phyloP scores from a whole-genome alignment of 2,329 filamentous ascomycete genomes.

The Aspergillus ochraceus region DNA sequence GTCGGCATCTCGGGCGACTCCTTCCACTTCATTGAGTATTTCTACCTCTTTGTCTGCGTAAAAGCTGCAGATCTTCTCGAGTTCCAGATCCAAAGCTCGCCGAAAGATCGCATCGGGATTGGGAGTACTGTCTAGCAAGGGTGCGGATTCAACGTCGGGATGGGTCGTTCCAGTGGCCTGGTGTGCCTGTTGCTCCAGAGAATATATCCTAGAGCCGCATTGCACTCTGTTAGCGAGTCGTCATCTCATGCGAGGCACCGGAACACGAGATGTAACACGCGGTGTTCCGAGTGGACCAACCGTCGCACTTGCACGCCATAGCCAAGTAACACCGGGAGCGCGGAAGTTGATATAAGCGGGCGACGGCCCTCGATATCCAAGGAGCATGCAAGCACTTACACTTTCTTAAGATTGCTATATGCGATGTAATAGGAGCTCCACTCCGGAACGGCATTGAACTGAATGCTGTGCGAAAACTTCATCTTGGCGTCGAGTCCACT shows the following conservation, averaged over 20 bases:
- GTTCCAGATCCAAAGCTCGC: constrained; percentile 78
- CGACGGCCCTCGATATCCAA: not conserved
- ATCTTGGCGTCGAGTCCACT: constrained; percentile 73
- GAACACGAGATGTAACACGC: constrained; percentile 2
- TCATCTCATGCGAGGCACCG: not conserved
- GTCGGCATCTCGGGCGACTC: constrained; percentile 73
- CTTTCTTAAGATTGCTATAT: constrained; percentile 98
- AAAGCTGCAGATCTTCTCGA: constrained; percentile 93
- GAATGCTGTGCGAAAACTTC: constrained; percentile 99
- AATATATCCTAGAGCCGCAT: constrained; percentile 72
- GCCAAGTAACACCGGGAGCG: not conserved
- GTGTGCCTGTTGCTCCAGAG: constrained; percentile 82
- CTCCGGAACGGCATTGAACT: constrained; percentile 99
- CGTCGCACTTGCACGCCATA: constrained; percentile 6
- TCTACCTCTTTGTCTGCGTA: constrained; percentile 88
- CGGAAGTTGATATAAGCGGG: constrained; percentile 4
- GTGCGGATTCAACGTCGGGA: constrained; percentile 78
- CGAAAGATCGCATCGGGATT: constrained; percentile 82
- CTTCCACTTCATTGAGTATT: constrained; percentile 76
- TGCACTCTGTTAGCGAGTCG: not conserved
- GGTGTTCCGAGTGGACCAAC: not conserved
- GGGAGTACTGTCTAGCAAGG: constrained; percentile 66
- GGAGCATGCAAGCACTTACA: constrained; percentile 58
- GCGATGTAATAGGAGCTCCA: constrained; percentile 98
- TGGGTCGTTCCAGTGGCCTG: constrained; percentile 53